Evolutionary conservation across 176 grass and related monocot species (phyloP).

Genomic region (Raddia guianensis): DNA sequence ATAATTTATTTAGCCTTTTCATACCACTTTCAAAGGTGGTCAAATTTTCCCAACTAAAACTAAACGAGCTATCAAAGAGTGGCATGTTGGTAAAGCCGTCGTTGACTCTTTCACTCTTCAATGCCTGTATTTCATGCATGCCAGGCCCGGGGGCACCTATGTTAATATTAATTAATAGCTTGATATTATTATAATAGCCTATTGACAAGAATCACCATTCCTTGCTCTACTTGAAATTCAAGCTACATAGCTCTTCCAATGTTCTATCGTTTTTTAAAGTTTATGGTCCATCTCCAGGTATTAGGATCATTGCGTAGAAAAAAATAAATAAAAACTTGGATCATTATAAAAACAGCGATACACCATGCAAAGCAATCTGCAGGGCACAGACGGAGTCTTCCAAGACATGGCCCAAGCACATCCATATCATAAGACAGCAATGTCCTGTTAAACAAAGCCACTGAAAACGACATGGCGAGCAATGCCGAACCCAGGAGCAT

Average conservation of each 20-base stretch:
- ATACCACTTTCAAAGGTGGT: too few relatives aligned
- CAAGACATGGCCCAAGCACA: conserved; percentile 6
- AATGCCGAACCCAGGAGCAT: not conserved
- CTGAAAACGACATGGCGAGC: conserved; percentile 21
- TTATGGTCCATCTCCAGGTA: not conserved
- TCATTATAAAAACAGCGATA: not conserved
- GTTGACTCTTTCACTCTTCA: too few relatives aligned
- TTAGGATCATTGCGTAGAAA: too few relatives aligned
- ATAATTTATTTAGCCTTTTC: too few relatives aligned
- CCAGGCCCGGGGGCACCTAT: too few relatives aligned
- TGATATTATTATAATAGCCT: too few relatives aligned
- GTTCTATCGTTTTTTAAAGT: not conserved
- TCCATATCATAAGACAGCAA: conserved; percentile 9
- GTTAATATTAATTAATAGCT: not conserved
- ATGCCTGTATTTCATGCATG: too few relatives aligned
- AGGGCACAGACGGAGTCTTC: conserved; percentile 12
- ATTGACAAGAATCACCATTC: not conserved
- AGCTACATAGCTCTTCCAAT: not conserved
- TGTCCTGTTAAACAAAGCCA: not conserved
- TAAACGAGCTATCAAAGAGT: too few relatives aligned
- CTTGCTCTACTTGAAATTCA: not conserved
- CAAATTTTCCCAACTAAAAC: too few relatives aligned
- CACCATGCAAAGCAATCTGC: not conserved
- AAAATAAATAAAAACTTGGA: not conserved
- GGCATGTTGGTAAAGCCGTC: too few relatives aligned